Percentiles rank a stretch among this genome's conserved stretches.
phyloP scores from a whole-genome alignment of 2,329 filamentous ascomycete species.

The Seiridium unicorne region DNA sequence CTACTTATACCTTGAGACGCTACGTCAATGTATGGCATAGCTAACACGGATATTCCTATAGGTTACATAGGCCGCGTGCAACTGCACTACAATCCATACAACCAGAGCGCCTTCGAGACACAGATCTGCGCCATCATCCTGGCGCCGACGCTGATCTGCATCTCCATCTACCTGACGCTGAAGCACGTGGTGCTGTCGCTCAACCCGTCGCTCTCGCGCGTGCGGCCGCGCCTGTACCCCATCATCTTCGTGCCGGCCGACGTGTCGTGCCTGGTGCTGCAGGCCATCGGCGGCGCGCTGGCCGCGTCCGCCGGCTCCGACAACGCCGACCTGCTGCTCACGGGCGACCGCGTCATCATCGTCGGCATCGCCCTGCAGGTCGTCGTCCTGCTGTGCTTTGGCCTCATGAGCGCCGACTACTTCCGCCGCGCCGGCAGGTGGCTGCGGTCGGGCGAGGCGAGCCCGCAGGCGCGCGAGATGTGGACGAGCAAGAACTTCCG shows the following conservation, averaged over 20 bases:
- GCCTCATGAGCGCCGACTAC: constrained; percentile 43
- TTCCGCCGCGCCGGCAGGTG: constrained; percentile 38
- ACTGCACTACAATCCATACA: constrained; percentile 54
- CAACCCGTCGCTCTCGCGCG: constrained; percentile 47
- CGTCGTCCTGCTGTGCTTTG: constrained; percentile 46
- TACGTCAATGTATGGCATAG: background rate
- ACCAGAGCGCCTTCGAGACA: constrained; percentile 51
- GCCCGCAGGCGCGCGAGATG: constrained; percentile 28
- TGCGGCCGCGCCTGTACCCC: constrained; percentile 51
- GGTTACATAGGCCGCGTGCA: constrained; percentile 54
- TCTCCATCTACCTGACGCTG: constrained; percentile 62
- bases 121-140: constrained; percentile 61
- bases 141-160: constrained; percentile 59
- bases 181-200: constrained; percentile 55
- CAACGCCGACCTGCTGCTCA: constrained; percentile 37
- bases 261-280: constrained; percentile 55
- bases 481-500: constrained; percentile 44
- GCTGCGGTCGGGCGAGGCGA: constrained; percentile 29
- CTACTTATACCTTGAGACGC: background rate
- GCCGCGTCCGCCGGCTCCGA: constrained; percentile 45
- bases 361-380: constrained; percentile 55
- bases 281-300: constrained; percentile 56
- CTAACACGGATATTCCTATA: constrained; percentile 15
- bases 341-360: constrained; percentile 51
- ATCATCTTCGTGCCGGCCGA: constrained; percentile 60